Evolutionary conservation across 164 flowering plant species (phyloP).

Genomic region (Magnolia kwangsiensis): DNA sequence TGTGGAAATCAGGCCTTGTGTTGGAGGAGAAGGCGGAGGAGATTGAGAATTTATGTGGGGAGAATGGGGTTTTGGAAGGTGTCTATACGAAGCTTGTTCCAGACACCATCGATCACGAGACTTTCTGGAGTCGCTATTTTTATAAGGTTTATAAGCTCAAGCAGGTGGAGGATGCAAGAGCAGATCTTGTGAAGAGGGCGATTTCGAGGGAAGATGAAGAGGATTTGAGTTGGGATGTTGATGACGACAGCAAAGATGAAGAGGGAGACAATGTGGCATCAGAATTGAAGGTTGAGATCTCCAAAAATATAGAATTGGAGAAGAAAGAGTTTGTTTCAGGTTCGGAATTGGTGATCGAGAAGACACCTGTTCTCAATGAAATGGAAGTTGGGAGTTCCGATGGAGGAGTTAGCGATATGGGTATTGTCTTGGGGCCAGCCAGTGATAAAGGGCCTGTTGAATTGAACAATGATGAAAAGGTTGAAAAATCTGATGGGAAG

Average conservation of each 20-base stretch:
- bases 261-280: neutral
- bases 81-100: slow-evolving; percentile 59
- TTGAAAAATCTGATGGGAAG: slow-evolving; percentile 23
- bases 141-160: slow-evolving; percentile 56
- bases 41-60: slow-evolving; percentile 43
- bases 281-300: neutral
- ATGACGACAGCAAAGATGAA: slow-evolving; percentile 41
- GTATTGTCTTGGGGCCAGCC: neutral
- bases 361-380: neutral
- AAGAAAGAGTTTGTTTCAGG: neutral
- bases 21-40: slow-evolving; percentile 53
- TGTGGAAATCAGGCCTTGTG: slow-evolving; percentile 67
- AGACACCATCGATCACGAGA: slow-evolving; percentile 36
- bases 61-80: slow-evolving; percentile 43
- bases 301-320: neutral
- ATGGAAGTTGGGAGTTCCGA: neutral
- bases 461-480: slow-evolving; percentile 13
- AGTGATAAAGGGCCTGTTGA: neutral
- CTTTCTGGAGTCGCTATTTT: slow-evolving; percentile 76
- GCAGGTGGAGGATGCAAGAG: slow-evolving; percentile 70
- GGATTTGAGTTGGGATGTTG: slow-evolving; percentile 88
- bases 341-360: neutral
- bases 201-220: slow-evolving; percentile 72
- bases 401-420: neutral
- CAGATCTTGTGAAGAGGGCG: slow-evolving; percentile 64